phyloP scores from a whole-genome alignment of 2,329 filamentous ascomycete species.

The Geosmithia putterillii region DNA sequence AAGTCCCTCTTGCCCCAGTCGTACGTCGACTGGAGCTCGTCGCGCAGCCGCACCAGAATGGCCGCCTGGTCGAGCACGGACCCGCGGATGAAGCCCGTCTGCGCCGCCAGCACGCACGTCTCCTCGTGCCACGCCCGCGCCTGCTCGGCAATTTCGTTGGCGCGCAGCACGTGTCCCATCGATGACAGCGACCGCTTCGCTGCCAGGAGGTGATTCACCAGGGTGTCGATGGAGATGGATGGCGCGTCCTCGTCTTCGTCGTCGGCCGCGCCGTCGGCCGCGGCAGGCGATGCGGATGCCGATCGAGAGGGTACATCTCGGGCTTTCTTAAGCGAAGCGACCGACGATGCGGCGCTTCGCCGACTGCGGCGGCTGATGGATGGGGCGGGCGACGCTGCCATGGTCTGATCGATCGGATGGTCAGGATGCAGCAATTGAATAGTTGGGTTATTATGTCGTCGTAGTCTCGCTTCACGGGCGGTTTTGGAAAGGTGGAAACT shows the following conservation, averaged over 20 bases:
- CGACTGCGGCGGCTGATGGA: slow-evolving; percentile 13
- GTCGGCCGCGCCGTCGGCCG: slow-evolving; percentile 9
- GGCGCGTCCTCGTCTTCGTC: slow-evolving; percentile 8
- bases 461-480: not conserved
- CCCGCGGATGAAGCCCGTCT: slow-evolving; percentile 53
- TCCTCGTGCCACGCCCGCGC: slow-evolving; percentile 70
- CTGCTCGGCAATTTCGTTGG: slow-evolving; percentile 71
- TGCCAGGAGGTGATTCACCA: slow-evolving; percentile 74
- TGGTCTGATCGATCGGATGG: slow-evolving; percentile 5
- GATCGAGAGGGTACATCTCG: slow-evolving; percentile 1
- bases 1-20: slow-evolving; percentile 48
- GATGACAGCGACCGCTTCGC: slow-evolving; percentile 81
- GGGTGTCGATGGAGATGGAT: slow-evolving; percentile 48
- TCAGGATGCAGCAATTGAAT: not conserved
- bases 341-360: slow-evolving; percentile 22
- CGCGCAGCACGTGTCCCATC: slow-evolving; percentile 70
- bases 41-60: slow-evolving; percentile 37
- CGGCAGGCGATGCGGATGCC: slow-evolving; percentile 1
- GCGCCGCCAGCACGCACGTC: slow-evolving; percentile 58
- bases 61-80: slow-evolving; percentile 46
- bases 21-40: slow-evolving; percentile 40
- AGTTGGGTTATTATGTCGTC: not conserved
- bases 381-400: slow-evolving; percentile 21
- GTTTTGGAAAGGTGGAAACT: not conserved
- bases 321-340: slow-evolving; percentile 18